Evolutionary conservation across 768 basidiomycete species (phyloP).

Genomic region (Psilocybe sp.): DNA sequence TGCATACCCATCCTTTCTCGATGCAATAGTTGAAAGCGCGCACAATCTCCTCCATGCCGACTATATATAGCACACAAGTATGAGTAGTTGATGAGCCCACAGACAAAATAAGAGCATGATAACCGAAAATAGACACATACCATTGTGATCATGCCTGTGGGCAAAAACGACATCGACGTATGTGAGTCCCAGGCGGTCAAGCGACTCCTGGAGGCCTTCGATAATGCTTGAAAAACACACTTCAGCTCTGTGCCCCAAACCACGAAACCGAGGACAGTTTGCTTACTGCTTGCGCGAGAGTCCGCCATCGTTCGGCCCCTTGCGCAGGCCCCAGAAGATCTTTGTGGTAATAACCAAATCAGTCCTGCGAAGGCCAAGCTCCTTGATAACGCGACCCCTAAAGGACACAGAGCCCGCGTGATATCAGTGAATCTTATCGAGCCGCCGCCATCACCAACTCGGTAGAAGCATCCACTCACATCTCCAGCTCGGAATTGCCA

Average conservation of each 20-base stretch:
- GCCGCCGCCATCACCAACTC: background rate
- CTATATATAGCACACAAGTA: conserved; percentile 21
- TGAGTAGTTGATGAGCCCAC: background rate
- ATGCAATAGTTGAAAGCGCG: conserved; percentile 79
- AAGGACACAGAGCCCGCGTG: background rate
- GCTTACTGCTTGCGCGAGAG: conserved; percentile 54
- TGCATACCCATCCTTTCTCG: conserved; percentile 58
- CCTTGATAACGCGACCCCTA: conserved; percentile 67
- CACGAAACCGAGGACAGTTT: conserved; percentile 19
- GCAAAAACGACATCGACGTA: conserved; percentile 74
- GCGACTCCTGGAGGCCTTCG: conserved; percentile 63
- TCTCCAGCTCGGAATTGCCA: conserved; percentile 70
- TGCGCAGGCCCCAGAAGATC: conserved; percentile 65
- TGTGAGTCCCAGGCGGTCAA: conserved; percentile 66
- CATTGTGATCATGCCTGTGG: conserved; percentile 58
- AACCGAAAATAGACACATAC: conserved; percentile 23
- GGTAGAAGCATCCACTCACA: conserved; percentile 34
- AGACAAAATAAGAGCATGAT: background rate
- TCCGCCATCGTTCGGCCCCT: conserved; percentile 53
- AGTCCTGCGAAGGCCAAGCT: conserved; percentile 60
- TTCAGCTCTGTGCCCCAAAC: conserved; percentile 61
- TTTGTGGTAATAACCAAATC: conserved; percentile 75
- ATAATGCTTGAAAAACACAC: conserved; percentile 70
- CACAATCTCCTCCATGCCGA: conserved; percentile 70
- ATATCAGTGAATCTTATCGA: background rate